Percentiles rank a stretch among this genome's conserved stretches.
phyloP scores from a whole-genome alignment of 1,284 basidiomycete species.

The Boletus hoseneyae region DNA sequence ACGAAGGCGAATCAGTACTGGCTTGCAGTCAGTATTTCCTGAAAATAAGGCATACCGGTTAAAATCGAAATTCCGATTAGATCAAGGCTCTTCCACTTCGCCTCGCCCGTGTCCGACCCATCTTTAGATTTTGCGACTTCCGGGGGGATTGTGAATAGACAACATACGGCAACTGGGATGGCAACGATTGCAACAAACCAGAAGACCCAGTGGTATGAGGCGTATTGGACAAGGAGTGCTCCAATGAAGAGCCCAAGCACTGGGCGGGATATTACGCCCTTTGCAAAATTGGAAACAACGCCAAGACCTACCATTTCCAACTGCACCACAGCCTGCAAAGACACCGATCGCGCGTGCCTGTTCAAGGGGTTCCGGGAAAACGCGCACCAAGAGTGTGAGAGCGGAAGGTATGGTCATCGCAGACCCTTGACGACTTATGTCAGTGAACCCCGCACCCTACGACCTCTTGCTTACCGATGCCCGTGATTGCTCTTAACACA shows the following conservation, averaged over 20 bases:
- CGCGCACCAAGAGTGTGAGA: conserved; percentile 42
- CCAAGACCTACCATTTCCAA: conserved; percentile 40
- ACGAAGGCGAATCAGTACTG: conserved; percentile 3
- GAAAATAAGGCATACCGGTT: conserved; percentile 24
- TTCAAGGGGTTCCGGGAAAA: conserved; percentile 43
- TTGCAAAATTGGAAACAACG: background rate
- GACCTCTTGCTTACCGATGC: conserved; percentile 32
- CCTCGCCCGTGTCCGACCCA: background rate
- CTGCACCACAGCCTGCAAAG: conserved; percentile 44
- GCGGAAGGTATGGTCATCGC: conserved; percentile 49
- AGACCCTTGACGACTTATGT: conserved; percentile 32
- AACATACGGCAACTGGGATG: conserved; percentile 34
- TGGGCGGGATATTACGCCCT: conserved; percentile 4
- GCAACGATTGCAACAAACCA: conserved; percentile 42
- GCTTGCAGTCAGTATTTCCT: background rate
- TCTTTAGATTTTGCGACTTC: conserved; percentile 14
- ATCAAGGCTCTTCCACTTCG: conserved; percentile 32
- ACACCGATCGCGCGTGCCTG: conserved; percentile 46
- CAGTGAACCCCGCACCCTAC: background rate
- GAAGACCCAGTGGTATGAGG: conserved; percentile 45
- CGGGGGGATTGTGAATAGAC: conserved; percentile 30
- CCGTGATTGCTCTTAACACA: conserved; percentile 41
- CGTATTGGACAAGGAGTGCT: conserved; percentile 36
- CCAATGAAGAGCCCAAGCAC: conserved; percentile 36
- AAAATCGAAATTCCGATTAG: conserved; percentile 30